phyloP scores from a whole-genome alignment of 1,284 basidiomycete genomes.

The Cutaneotrichosporon cutaneum region DNA sequence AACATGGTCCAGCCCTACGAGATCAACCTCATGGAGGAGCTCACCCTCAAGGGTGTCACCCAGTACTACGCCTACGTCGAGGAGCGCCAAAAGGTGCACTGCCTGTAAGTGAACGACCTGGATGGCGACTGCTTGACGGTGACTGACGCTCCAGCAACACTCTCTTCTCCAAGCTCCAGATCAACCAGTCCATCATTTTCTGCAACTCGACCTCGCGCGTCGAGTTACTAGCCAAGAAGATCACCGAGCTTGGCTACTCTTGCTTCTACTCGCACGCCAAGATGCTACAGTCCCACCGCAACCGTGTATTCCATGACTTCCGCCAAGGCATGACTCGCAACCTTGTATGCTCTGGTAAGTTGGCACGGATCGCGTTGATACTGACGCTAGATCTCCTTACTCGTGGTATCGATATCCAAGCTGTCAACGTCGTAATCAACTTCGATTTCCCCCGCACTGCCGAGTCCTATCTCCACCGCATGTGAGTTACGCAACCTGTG shows the following conservation, averaged over 20 bases:
- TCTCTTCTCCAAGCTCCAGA: slow-evolving; percentile 70
- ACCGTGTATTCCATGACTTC: slow-evolving; percentile 99
- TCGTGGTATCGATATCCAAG: slow-evolving; percentile 98
- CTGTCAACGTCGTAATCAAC: slow-evolving; percentile 99
- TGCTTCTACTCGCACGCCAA: slow-evolving; percentile 99
- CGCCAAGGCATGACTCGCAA: slow-evolving; percentile 97
- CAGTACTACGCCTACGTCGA: slow-evolving; percentile 99
- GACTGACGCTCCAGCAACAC: slow-evolving; percentile 29
- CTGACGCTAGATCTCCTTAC: slow-evolving; percentile 78
- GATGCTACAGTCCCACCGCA: slow-evolving; percentile 98
- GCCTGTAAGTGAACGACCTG: slow-evolving; percentile 42
- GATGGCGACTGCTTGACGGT: not conserved
- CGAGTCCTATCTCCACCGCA: slow-evolving; percentile 90
- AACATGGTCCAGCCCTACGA: slow-evolving; percentile 96
- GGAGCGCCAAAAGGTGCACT: slow-evolving; percentile 98
- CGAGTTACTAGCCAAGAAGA: slow-evolving; percentile 97
- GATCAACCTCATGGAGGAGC: slow-evolving; percentile 99
- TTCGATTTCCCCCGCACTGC: slow-evolving; percentile 99
- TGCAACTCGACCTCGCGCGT: slow-evolving; percentile 99
- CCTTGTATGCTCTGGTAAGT: slow-evolving; percentile 77
- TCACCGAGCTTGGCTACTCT: slow-evolving; percentile 97
- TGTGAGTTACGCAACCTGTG: slow-evolving; percentile 28
- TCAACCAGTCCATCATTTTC: slow-evolving; percentile 99
- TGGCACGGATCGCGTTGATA: not conserved
- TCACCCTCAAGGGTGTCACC: slow-evolving; percentile 95